These are phyloP conservation scores for Asterophora parasitica DNA, from an alignment of 768 basidiomycete species.

Conservation along the genomic window DNA sequence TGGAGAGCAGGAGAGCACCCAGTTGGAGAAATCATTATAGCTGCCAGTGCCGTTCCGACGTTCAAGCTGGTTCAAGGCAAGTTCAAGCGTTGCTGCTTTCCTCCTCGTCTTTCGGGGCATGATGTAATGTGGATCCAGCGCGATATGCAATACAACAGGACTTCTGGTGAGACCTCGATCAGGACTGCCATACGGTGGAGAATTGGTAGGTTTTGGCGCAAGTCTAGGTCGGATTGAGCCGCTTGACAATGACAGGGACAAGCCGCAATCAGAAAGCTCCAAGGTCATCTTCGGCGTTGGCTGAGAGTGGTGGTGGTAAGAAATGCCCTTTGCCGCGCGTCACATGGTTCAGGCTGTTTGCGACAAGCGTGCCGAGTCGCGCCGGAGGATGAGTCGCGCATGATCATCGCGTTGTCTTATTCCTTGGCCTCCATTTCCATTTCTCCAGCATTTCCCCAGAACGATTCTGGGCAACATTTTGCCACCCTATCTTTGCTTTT, in stretches of 20 bases:
- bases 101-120: conserved; percentile 4
- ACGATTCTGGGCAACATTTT: background rate
- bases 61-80: background rate
- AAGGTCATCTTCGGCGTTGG: too few species aligned
- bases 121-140: background rate
- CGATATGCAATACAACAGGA: background rate
- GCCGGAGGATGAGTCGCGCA: conserved; percentile 6
- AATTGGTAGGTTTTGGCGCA: background rate
- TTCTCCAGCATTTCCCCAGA: background rate
- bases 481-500: background rate
- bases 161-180: background rate
- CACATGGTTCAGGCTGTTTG: too few species aligned
- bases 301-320: too few species aligned
- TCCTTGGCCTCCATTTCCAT: background rate
- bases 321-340: too few species aligned
- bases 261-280: background rate
- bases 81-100: background rate
- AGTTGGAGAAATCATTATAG: conserved; percentile 6
- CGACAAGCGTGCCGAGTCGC: background rate
- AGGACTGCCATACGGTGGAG: background rate
- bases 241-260: background rate
- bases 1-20: background rate
- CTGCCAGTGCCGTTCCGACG: conserved; percentile 5
- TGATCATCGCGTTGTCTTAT: conserved; percentile 5
- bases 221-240: background rate